A percentile compares a stretch with the other conserved stretches of the same genome.
Evolutionary conservation across 768 basidiomycete species (phyloP).

Genomic region (Rhodotorula babjevae): DNA sequence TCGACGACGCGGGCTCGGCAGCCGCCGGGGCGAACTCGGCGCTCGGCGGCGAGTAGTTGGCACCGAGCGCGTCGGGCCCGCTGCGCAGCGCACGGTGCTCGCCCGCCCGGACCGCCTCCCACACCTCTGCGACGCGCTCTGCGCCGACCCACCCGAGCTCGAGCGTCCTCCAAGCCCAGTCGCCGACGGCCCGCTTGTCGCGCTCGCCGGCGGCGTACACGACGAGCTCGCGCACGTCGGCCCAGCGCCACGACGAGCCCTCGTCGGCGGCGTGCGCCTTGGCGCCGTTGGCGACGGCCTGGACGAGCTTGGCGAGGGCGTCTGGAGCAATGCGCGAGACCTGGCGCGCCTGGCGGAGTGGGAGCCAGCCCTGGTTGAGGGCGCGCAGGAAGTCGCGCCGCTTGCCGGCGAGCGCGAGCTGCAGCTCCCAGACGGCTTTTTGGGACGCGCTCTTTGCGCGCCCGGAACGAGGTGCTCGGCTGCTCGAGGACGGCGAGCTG

Average conservation of each 20-base stretch:
- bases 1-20: too few species aligned
- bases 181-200: conserved; percentile 3
- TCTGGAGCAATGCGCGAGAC: conserved; percentile 1
- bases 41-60: neutral
- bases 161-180: conserved; percentile 22
- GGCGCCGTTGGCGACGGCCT: neutral
- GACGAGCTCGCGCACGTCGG: conserved; percentile 11
- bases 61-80: neutral
- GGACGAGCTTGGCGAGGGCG: conserved; percentile 12
- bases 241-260: neutral
- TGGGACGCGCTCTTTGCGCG: too few species aligned
- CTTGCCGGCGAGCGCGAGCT: neutral
- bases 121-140: conserved; percentile 30
- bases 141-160: conserved; percentile 2
- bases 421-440: neutral
- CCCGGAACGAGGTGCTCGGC: neutral
- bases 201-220: conserved; percentile 16
- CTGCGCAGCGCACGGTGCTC: conserved; percentile 12
- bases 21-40: neutral
- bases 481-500: neutral
- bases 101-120: conserved; percentile 8
- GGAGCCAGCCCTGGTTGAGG: conserved; percentile 22
- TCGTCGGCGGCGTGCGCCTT: neutral
- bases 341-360: conserved; percentile 12
- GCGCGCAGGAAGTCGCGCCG: neutral